phyloP scores from a whole-genome alignment of 192 early-diverging fungal species.

The Coemansia sp. region DNA sequence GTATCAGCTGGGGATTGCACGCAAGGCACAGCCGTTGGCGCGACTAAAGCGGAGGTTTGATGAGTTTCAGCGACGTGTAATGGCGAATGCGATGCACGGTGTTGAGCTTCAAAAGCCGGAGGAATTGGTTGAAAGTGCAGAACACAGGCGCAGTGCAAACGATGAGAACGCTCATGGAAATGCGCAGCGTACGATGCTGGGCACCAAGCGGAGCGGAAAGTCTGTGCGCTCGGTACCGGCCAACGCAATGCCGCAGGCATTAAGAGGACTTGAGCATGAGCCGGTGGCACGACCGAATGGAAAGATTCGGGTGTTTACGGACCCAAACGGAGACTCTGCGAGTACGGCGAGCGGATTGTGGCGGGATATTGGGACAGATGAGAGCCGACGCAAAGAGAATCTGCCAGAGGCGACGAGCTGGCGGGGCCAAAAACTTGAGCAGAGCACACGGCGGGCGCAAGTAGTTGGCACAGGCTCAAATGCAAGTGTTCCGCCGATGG shows the following conservation, averaged over 20 bases:
- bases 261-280: slow-evolving; percentile 13
- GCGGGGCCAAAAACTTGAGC: slow-evolving; percentile 61
- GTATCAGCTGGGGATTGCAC: slow-evolving; percentile 63
- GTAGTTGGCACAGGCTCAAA: too few species aligned
- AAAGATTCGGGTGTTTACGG: slow-evolving; percentile 40
- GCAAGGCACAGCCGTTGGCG: slow-evolving; percentile 69
- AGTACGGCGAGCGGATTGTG: slow-evolving; percentile 32
- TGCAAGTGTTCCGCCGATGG: not conserved
- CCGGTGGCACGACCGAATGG: slow-evolving; percentile 17
- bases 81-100: slow-evolving; percentile 24
- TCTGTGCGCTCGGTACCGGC: slow-evolving; percentile 29
- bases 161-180: slow-evolving; percentile 11
- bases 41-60: slow-evolving; percentile 59
- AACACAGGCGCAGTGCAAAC: not conserved
- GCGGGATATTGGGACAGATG: slow-evolving; percentile 62
- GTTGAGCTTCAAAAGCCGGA: not conserved
- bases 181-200: slow-evolving; percentile 30
- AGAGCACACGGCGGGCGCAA: slow-evolving; percentile 15
- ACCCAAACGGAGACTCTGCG: slow-evolving; percentile 14
- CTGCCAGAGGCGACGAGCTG: slow-evolving; percentile 58
- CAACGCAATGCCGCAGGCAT: slow-evolving; percentile 31
- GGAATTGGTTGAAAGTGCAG: not conserved
- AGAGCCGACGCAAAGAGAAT: slow-evolving; percentile 70
- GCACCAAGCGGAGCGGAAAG: slow-evolving; percentile 21
- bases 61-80: slow-evolving; percentile 60